These are phyloP conservation scores for Monosporozyma yasuniensis DNA, from an alignment of 805 yeast species.

Conservation along the genomic window DNA sequence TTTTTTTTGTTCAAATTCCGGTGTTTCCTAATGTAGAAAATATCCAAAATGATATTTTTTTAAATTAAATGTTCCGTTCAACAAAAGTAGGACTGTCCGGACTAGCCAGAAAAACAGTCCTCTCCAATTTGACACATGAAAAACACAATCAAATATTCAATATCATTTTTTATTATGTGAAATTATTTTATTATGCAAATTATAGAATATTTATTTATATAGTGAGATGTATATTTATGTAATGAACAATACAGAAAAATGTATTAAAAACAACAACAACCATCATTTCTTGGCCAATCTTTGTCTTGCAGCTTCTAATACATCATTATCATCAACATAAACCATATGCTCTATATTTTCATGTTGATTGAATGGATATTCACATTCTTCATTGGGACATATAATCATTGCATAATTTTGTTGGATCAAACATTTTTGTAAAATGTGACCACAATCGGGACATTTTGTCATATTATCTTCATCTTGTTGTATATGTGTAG, in stretches of 20 bases:
- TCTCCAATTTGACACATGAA: no score
- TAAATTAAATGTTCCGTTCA: no score
- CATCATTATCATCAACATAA: conserved; percentile 24
- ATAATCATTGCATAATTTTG: conserved; percentile 28
- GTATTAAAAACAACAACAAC: no score
- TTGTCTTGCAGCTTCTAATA: conserved; percentile 21
- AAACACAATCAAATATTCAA: no score
- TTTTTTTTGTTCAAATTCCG: no score
- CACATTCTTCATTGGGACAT: conserved; percentile 22
- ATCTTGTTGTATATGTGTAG: background rate
- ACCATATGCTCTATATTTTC: conserved; percentile 16
- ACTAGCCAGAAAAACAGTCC: background rate
- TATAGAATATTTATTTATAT: background rate
- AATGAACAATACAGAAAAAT: no score
- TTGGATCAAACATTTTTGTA: conserved; percentile 27
- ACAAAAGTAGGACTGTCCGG: background rate
- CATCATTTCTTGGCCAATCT: conserved; percentile 11
- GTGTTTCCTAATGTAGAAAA: no score
- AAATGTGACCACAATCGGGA: conserved; percentile 20
- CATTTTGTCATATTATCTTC: conserved; percentile 8
- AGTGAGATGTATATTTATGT: background rate
- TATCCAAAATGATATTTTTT: no score
- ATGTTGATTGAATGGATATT: conserved; percentile 24
- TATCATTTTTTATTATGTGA: no score
- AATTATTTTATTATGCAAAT: background rate